Base-by-base conservation (phyloP, 2,329 filamentous ascomycete species). In the Aspergillus ochraceoroseus region DNA sequence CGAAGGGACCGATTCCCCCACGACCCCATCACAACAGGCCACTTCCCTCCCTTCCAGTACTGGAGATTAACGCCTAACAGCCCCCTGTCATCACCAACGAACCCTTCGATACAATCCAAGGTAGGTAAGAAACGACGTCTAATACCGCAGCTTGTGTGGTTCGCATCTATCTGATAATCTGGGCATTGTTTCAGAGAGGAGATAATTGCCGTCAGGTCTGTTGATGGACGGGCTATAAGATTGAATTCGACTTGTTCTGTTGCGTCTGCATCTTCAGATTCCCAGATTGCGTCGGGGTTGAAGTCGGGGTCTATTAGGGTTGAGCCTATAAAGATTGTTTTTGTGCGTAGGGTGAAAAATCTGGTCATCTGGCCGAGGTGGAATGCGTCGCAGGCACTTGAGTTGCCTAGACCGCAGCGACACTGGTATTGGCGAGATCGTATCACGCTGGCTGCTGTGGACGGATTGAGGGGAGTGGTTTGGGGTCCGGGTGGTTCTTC, bases 291-390 rank as follows among this genome's bases (percentile, higher is more conserved):
- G 9, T 51, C 49, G 2, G 40, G 40, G 12, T 42, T 46, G 27
- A 62, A 61, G 9, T 64, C 57, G 2, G 59, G 57, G 36, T 65
- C 62, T 14, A 67, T 53, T 12, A 68, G 34, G 4, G 53, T 65
- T 11, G 65, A 68, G 29, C 64, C 64, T n/a, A 70, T 28, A 23
- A 66, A 64, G 23, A 69, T 55, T 0, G 64, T 69, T 32, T 62
- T 67, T 22, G 66, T 61, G 22, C 66, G 61, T 20, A 65, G 45
- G 4, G 60, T 48, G 27, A 70, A 68, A 44, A 70, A 70, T 7
- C 65, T 63, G 13, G 62, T 56, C 56, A 69, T 69, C 46, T 70
- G 65, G 8, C 68, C 68, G 1, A 70, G 52, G 29, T 70, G 66
- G 41, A 70, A 70, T 4, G 63, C 56, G 41, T 70, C 67, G 42